A percentile compares a stretch with the other conserved stretches of the same genome.
phyloP scores from a whole-genome alignment of 768 basidiomycete species.

The Suillus placidus region DNA sequence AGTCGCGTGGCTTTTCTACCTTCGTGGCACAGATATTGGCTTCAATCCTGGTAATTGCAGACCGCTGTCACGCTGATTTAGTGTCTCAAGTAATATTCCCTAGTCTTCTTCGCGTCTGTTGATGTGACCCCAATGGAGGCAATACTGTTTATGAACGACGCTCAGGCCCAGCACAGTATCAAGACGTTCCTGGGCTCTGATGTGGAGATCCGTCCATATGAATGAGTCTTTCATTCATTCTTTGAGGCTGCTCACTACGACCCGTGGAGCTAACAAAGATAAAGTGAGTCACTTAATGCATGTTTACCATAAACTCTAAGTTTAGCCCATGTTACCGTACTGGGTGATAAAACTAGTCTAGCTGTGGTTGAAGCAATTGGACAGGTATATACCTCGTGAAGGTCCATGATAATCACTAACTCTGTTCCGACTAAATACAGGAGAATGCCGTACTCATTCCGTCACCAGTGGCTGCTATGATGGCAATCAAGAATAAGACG shows the following conservation, averaged over 20 bases:
- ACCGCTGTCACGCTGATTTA: constrained; percentile 9
- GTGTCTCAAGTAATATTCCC: neutral
- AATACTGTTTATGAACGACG: constrained; percentile 67
- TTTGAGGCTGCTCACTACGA: constrained; percentile 51
- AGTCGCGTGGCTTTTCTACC: constrained; percentile 91
- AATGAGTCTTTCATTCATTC: constrained; percentile 68
- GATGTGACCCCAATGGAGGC: constrained; percentile 63
- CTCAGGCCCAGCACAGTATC: constrained; percentile 46
- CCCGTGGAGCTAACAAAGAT: constrained; percentile 37
- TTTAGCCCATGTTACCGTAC: constrained; percentile 61
- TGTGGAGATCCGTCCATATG: constrained; percentile 74
- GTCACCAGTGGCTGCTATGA: constrained; percentile 79
- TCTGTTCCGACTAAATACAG: constrained; percentile 33
- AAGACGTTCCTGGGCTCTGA: constrained; percentile 52
- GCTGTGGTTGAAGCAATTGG: constrained; percentile 84
- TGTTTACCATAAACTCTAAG: constrained; percentile 20
- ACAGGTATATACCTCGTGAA: constrained; percentile 41
- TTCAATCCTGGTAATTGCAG: constrained; percentile 67
- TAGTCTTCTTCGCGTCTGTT: constrained; percentile 93
- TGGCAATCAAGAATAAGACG: constrained; percentile 76
- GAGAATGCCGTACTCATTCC: constrained; percentile 61
- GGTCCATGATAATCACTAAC: neutral
- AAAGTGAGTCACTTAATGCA: constrained; percentile 28
- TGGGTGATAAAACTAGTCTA: constrained; percentile 78
- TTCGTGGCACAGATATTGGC: constrained; percentile 89